Evolutionary conservation across 148 eudicot species (phyloP).

Genomic region (Beta vulgaris): DNA sequence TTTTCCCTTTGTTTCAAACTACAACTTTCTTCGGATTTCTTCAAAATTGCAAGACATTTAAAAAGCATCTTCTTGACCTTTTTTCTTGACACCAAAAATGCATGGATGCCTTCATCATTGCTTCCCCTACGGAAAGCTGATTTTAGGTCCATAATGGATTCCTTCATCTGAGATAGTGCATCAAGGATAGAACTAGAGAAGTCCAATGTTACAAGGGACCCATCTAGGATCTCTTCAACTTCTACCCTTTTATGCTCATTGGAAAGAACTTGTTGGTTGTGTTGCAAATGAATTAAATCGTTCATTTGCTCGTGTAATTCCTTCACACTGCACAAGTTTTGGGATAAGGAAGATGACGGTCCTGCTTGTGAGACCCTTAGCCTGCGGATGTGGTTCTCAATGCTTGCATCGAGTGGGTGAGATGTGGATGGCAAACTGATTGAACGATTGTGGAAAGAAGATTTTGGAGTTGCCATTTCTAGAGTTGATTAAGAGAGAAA

Average conservation of each 20-base stretch:
- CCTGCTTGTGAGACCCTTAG: conserved; percentile 24
- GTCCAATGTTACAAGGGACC: conserved; percentile 38
- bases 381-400: conserved; percentile 31
- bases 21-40: conserved; percentile 18
- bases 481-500: not conserved
- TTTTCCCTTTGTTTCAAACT: not conserved
- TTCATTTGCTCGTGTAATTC: conserved; percentile 33
- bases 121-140: conserved; percentile 42
- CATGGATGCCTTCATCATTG: conserved; percentile 8
- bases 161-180: conserved; percentile 25
- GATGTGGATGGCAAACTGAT: conserved; percentile 38
- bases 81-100: conserved; percentile 35
- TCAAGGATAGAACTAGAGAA: conserved; percentile 26
- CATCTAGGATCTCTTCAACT: conserved; percentile 30
- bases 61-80: conserved; percentile 31
- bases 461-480: conserved; percentile 15
- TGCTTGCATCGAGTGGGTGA: conserved; percentile 32
- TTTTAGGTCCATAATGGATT: conserved; percentile 35
- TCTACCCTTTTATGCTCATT: not conserved
- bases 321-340: conserved; percentile 27
- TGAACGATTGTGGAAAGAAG: conserved; percentile 35
- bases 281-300: conserved; percentile 28
- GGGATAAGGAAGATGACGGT: conserved; percentile 28
- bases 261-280: conserved; percentile 26
- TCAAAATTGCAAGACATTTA: conserved; percentile 32